phyloP scores from a whole-genome alignment of 2,329 filamentous ascomycete genomes.

The Fusarium decemcellulare region DNA sequence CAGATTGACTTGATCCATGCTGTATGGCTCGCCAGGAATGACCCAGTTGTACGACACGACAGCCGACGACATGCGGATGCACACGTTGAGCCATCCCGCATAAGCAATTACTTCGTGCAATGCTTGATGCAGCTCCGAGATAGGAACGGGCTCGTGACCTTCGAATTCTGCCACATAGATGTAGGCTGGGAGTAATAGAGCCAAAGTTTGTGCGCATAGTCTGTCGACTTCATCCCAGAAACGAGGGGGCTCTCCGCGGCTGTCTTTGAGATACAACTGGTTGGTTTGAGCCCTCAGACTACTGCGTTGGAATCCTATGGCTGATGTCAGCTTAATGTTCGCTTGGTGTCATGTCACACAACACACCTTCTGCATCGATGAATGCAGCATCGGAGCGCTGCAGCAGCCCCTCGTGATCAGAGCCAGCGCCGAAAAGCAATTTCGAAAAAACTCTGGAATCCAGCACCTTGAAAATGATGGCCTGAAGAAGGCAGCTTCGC shows the following conservation, averaged over 20 bases:
- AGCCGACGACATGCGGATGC: slow-evolving; percentile 42
- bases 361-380: slow-evolving; percentile 48
- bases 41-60: slow-evolving; percentile 47
- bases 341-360: not conserved
- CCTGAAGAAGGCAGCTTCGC: slow-evolving; percentile 45
- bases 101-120: slow-evolving; percentile 50
- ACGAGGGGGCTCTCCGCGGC: slow-evolving; percentile 34
- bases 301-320: slow-evolving; percentile 49
- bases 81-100: slow-evolving; percentile 50
- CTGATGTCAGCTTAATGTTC: slow-evolving; percentile 14
- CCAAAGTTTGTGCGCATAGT: slow-evolving; percentile 39
- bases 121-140: slow-evolving; percentile 37
- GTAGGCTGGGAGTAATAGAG: slow-evolving; percentile 46
- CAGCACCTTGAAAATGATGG: slow-evolving; percentile 49
- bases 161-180: slow-evolving; percentile 29
- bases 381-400: slow-evolving; percentile 42
- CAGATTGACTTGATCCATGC: slow-evolving; percentile 39
- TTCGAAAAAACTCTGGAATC: slow-evolving; percentile 46
- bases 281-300: slow-evolving; percentile 45
- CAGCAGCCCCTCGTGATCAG: slow-evolving; percentile 43
- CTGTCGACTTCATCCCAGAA: slow-evolving; percentile 52
- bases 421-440: slow-evolving; percentile 50
- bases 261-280: slow-evolving; percentile 40
- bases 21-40: slow-evolving; percentile 46
- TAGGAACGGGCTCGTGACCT: slow-evolving; percentile 15